phyloP scores from a whole-genome alignment of 208 protist species.

The Porcisia hertigi region DNA sequence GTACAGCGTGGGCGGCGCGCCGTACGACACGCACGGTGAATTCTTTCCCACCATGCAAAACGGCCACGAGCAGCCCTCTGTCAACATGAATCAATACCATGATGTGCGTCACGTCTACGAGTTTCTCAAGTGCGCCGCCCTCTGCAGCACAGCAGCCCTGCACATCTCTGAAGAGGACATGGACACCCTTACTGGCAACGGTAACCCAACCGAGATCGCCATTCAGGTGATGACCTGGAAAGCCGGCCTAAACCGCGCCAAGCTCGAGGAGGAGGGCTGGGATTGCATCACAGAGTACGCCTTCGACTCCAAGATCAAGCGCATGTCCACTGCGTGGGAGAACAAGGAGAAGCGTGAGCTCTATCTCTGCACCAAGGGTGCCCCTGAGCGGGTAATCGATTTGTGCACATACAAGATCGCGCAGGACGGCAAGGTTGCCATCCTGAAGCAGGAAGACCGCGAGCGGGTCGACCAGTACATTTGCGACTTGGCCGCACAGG shows the following conservation, averaged over 20 bases:
- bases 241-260: conserved; percentile 65
- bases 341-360: conserved; percentile 54
- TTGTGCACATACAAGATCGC: conserved; percentile 65
- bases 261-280: conserved; percentile 70
- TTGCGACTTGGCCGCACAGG: conserved; percentile 59
- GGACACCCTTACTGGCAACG: conserved; percentile 66
- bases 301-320: conserved; percentile 89
- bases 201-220: conserved; percentile 88
- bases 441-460: conserved; percentile 46
- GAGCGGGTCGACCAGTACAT: conserved; percentile 53
- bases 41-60: conserved; percentile 50
- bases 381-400: conserved; percentile 82
- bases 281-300: conserved; percentile 83
- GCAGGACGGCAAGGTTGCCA: conserved; percentile 35
- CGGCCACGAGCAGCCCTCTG: conserved; percentile 34
- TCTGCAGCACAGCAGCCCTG: conserved; percentile 78
- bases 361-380: conserved; percentile 89
- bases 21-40: conserved; percentile 67
- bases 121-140: conserved; percentile 76
- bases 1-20: conserved; percentile 72
- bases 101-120: conserved; percentile 58
- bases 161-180: conserved; percentile 63
- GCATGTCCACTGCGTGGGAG: conserved; percentile 84
- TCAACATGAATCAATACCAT: conserved; percentile 49
- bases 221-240: conserved; percentile 93